Percentiles rank a stretch among this genome's conserved stretches.
These are phyloP conservation scores for Ogataea hybrid DNA, from an alignment of 1,139 yeast species.

Conservation along the genomic window DNA sequence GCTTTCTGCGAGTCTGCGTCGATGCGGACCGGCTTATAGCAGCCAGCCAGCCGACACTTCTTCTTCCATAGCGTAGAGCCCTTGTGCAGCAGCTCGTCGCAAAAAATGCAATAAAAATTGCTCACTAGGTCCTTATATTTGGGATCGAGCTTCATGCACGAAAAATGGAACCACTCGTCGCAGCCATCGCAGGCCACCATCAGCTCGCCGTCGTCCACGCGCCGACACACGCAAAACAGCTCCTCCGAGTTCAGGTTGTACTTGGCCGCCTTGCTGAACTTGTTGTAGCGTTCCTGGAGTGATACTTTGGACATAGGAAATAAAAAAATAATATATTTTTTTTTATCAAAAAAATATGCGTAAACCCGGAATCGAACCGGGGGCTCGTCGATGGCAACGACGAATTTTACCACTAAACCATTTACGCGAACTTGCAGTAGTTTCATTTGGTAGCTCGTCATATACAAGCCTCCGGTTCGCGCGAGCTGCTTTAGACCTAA, in stretches of 20 bases:
- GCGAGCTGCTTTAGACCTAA: no score
- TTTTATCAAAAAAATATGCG: slow-evolving; percentile 15
- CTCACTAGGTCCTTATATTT: slow-evolving; percentile 56
- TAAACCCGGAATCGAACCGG: slow-evolving; percentile 28
- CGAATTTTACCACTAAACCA: slow-evolving; percentile 28
- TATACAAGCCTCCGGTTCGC: no score
- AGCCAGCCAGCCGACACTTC: slow-evolving; percentile 63
- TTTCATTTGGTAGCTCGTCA: no score
- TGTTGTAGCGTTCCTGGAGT: slow-evolving; percentile 45
- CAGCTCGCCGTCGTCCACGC: slow-evolving; percentile 74
- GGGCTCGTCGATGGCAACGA: slow-evolving; percentile 29
- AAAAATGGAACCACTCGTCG: slow-evolving; percentile 93
- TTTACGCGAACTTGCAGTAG: slow-evolving; percentile 12
- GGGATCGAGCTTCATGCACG: slow-evolving; percentile 64
- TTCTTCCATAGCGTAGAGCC: slow-evolving; percentile 66
- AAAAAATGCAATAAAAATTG: slow-evolving; percentile 72
- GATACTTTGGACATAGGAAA: slow-evolving; percentile 25
- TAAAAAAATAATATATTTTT: slow-evolving; percentile 3
- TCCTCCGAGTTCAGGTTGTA: slow-evolving; percentile 52
- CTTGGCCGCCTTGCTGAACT: slow-evolving; percentile 43
- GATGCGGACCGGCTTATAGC: slow-evolving; percentile 56
- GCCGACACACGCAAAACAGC: slow-evolving; percentile 75
- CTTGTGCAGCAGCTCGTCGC: slow-evolving; percentile 47
- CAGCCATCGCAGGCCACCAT: slow-evolving; percentile 96
- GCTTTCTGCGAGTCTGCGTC: slow-evolving; percentile 27